Evolutionary conservation across 2,329 filamentous ascomycete genomes (phyloP).

Genomic region (Ambrosiella beaveri): DNA sequence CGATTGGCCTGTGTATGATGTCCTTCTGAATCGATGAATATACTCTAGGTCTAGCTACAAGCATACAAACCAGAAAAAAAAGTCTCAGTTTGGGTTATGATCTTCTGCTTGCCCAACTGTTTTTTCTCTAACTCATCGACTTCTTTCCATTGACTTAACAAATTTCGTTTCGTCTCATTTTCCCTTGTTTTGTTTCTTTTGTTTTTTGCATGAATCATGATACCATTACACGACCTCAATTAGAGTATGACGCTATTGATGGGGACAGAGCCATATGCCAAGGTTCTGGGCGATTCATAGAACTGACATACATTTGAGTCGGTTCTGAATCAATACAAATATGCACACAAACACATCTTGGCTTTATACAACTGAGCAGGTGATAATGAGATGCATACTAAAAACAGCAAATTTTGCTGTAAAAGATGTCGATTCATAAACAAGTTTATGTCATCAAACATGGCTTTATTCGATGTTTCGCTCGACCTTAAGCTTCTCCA

Average conservation of each 20-base stretch:
- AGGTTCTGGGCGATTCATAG: not conserved
- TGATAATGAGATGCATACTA: not conserved
- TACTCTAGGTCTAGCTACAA: constrained; percentile 1
- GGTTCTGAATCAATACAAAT: too few relatives aligned
- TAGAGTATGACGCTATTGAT: not conserved
- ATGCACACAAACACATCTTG: not conserved
- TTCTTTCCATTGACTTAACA: too few relatives aligned
- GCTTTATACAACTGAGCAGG: not conserved
- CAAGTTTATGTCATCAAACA: not conserved
- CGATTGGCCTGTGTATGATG: not conserved
- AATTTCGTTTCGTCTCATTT: too few relatives aligned
- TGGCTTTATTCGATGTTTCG: not conserved
- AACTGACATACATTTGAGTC: too few relatives aligned
- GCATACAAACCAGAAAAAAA: not conserved
- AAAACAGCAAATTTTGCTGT: not conserved
- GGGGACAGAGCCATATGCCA: not conserved
- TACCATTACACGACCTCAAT: not conserved
- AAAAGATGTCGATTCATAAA: not conserved
- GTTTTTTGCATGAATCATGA: too few relatives aligned
- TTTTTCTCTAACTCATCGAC: not conserved
- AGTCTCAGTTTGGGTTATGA: not conserved
- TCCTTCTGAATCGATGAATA: not conserved
- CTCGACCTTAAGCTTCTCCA: constrained; percentile 30
- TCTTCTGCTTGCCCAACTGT: not conserved
- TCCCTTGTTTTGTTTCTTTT: too few relatives aligned